phyloP scores from a whole-genome alignment of 257 asterid species.

The Gynochthodes officinalis region DNA sequence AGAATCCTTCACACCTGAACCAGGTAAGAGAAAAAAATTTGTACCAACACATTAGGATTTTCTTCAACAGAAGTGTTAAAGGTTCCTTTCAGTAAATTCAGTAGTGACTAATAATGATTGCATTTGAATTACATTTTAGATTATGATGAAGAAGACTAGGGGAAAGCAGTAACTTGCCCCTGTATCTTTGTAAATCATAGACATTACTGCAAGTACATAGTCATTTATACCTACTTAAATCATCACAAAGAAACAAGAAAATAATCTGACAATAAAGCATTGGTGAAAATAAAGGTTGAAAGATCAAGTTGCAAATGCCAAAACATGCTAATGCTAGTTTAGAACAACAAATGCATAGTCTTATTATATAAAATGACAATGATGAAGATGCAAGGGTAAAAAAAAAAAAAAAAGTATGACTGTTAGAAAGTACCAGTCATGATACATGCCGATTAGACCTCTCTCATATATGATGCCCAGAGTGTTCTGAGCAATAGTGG shows the following conservation, averaged over 20 bases:
- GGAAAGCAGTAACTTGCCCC: neutral
- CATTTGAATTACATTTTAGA: neutral
- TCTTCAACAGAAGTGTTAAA: slow-evolving; percentile 1
- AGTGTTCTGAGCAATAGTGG: slow-evolving; percentile 65
- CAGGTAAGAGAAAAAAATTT: slow-evolving; percentile 3
- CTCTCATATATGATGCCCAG: slow-evolving; percentile 71
- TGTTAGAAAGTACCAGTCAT: slow-evolving; percentile 63
- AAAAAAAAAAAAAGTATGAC: neutral
- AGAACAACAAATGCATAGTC: neutral
- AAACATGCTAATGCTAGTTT: neutral
- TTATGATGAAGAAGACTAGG: neutral
- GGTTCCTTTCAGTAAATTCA: neutral
- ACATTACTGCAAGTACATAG: neutral
- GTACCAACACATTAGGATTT: slow-evolving; percentile 12
- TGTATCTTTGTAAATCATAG: neutral
- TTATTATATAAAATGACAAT: neutral
- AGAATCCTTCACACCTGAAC: slow-evolving; percentile 92
- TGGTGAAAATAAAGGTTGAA: neutral
- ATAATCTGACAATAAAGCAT: neutral
- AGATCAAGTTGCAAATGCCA: neutral
- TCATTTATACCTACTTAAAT: neutral
- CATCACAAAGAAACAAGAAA: neutral
- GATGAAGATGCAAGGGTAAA: neutral
- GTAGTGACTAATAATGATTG: no score
- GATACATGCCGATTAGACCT: slow-evolving; percentile 90